Conservation (phyloP, 108 stramenopile species). For the Heterococcus sp. region DNA sequence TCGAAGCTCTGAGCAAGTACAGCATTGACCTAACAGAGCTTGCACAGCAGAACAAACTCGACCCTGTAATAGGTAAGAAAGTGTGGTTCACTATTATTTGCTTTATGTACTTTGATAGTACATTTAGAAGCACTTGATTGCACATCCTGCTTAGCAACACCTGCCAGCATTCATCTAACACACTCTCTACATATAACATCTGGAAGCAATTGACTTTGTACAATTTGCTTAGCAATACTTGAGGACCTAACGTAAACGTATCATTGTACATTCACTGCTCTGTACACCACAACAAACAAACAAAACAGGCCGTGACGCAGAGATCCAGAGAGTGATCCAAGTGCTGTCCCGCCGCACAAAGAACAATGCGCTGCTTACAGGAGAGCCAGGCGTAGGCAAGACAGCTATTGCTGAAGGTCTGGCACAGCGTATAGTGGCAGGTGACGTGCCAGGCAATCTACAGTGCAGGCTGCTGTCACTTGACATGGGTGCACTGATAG, state of each 20-base stretch:
- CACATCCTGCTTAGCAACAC: too few species aligned
- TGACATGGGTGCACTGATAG: conserved; percentile 87
- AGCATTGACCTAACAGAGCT: conserved; percentile 25
- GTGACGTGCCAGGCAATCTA: conserved; percentile 83
- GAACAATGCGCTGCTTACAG: conserved; percentile 87
- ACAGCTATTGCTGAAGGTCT: conserved; percentile 90
- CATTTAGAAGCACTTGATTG: too few species aligned
- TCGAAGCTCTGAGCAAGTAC: conserved; percentile 18
- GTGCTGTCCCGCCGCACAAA: conserved; percentile 88
- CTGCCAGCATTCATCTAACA: too few species aligned
- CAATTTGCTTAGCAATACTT: not conserved
- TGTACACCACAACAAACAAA: not conserved
- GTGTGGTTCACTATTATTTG: too few species aligned
- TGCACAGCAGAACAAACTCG: conserved; percentile 38
- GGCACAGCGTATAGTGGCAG: conserved; percentile 80
- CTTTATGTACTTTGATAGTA: conserved; percentile 63
- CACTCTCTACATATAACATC: too few species aligned
- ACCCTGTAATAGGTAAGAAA: conserved; percentile 43
- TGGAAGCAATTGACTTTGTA: too few species aligned
- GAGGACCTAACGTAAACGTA: not conserved
- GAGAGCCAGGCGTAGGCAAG: conserved; percentile 89
- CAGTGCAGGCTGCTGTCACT: conserved; percentile 73
- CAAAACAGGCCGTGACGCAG: conserved; percentile 33
- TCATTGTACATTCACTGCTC: too few species aligned
- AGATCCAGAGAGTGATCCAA: conserved; percentile 74